Conservation (phyloP, 1,139 yeast genomes). For the Yamadazyma diddensiae region DNA sequence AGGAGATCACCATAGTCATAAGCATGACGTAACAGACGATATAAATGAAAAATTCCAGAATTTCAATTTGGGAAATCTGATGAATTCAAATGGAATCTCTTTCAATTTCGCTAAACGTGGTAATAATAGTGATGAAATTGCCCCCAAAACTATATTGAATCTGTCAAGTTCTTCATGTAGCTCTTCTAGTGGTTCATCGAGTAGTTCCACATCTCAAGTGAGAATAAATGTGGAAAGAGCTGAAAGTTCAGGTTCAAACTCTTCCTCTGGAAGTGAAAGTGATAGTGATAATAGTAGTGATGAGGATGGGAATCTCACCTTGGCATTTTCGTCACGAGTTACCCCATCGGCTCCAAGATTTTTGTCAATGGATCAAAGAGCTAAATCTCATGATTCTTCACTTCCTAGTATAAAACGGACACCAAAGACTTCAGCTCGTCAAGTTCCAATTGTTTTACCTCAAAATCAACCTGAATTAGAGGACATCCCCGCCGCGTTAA, state of each 20-base stretch:
- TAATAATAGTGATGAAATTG: conserved; percentile 16
- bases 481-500: conserved; percentile 42
- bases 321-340: conserved; percentile 49
- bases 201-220: background rate
- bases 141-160: conserved; percentile 19
- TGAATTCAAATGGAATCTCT: conserved; percentile 23
- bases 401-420: conserved; percentile 18
- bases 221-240: background rate
- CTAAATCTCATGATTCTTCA: conserved; percentile 46
- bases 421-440: conserved; percentile 8
- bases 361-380: conserved; percentile 31
- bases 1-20: too few species aligned
- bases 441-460: conserved; percentile 11
- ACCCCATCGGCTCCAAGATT: conserved; percentile 36
- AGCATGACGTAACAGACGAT: too few species aligned
- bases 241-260: conserved; percentile 13
- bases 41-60: conserved; percentile 35
- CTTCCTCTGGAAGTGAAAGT: conserved; percentile 22
- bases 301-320: conserved; percentile 50
- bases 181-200: background rate
- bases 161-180: background rate
- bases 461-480: conserved; percentile 36
- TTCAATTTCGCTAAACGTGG: conserved; percentile 10
- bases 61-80: conserved; percentile 38
- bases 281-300: conserved; percentile 35